Conservation (phyloP, 1,284 basidiomycete genomes). For the Naganishia sp. region DNA sequence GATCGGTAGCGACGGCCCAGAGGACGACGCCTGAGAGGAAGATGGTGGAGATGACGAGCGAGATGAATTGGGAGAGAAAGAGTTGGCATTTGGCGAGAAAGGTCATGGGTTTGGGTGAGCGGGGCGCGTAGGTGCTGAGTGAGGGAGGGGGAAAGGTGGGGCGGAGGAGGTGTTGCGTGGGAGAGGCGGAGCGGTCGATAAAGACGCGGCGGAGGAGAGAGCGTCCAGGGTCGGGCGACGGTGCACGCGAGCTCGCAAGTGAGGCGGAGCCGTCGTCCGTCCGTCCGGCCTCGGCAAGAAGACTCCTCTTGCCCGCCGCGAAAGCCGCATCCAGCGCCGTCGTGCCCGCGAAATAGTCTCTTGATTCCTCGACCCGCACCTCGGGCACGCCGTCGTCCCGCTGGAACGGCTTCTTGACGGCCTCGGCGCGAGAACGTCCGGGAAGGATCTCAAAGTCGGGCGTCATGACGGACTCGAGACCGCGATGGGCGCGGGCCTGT, state of each 20-base stretch:
- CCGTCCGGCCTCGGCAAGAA: neutral
- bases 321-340: slow-evolving; percentile 18
- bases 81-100: slow-evolving; percentile 49
- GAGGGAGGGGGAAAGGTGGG: slow-evolving; percentile 54
- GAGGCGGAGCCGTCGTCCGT: slow-evolving; percentile 16
- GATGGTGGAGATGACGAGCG: slow-evolving; percentile 58
- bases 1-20: slow-evolving; percentile 52
- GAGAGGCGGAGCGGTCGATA: slow-evolving; percentile 50
- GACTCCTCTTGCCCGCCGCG: neutral
- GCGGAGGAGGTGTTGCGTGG: slow-evolving; percentile 50
- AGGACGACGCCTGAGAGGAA: slow-evolving; percentile 57
- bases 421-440: slow-evolving; percentile 9
- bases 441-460: slow-evolving; percentile 47
- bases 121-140: slow-evolving; percentile 48
- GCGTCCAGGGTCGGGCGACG: slow-evolving; percentile 21
- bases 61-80: slow-evolving; percentile 56
- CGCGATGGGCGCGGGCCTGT: slow-evolving; percentile 47
- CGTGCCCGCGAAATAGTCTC: slow-evolving; percentile 19
- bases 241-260: slow-evolving; percentile 22
- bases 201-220: slow-evolving; percentile 49
- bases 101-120: slow-evolving; percentile 43
- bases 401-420: neutral
- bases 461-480: slow-evolving; percentile 39
- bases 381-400: slow-evolving; percentile 4
- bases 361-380: neutral